Base-by-base conservation (phyloP, 768 basidiomycete genomes). In the Chalciporus sphaerocephalus region DNA sequence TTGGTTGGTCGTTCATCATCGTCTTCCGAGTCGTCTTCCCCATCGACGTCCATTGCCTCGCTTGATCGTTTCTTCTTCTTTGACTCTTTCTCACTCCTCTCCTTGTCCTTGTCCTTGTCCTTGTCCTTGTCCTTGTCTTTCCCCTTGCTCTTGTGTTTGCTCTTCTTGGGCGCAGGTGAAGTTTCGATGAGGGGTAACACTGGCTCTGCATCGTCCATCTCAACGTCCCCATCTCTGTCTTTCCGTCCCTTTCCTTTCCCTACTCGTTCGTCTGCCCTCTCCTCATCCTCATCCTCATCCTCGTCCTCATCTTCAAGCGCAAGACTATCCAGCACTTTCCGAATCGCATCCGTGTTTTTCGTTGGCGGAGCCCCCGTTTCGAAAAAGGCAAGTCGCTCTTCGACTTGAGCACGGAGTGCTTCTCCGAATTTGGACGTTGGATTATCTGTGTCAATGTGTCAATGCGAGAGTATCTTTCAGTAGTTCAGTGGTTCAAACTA, bases 371-470 rank as follows among this genome's bases (percentile, higher is more conserved):
- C 79, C 6, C 95, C 95, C 0, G 82, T 87, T 67, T 95, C 93
- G 71, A 96, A 99, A 73, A 98, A 98, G 48, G 75, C 74, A 3
- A 99, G 76, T 11, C 96, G 84, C 66, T 98, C 95, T 65, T 98
- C 95, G 12, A 99, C 96, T 69, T 99, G 96, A 5, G 79, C 75
- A 5, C 89, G 80, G 9, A 99, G 79, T 3, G 93, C 96, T 61
- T 97, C 93, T 52, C 96, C 96, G 55, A 93, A 98, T 61, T 93
- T 94, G 37, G 90, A 67, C 6, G 92, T 90, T 0, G 95, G 95
- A 42, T 77, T 79, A 32, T 90, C 87, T 89, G 54, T n/a, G 28
- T 20, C 15, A 8, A 5, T 39, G 1, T 16, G 22, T 18, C 0
- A 3, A 21, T 5, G 3, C 20, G 18, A 17, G 47, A n/a, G 11